A percentile compares a stretch with the other conserved stretches of the same genome.
phyloP scores from a whole-genome alignment of 2,329 filamentous ascomycete species.

The Cladophialophora psammophila region DNA sequence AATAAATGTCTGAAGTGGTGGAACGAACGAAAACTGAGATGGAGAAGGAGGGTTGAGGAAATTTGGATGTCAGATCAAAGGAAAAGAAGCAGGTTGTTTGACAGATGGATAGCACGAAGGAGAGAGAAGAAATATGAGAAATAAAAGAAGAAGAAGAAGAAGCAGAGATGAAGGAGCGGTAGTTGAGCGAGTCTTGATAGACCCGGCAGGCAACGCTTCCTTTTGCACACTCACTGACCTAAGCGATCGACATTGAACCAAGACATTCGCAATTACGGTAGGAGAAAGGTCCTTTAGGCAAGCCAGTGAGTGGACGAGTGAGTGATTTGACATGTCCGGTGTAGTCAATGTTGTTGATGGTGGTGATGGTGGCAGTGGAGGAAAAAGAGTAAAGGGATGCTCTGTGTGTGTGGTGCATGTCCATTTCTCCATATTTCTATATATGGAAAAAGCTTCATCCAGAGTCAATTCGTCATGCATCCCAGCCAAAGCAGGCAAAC shows the following conservation, averaged over 20 bases:
- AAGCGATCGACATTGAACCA: conserved; percentile 6
- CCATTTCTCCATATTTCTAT: neutral
- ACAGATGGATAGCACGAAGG: neutral
- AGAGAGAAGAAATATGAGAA: neutral
- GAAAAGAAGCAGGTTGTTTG: neutral
- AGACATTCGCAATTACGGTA: neutral
- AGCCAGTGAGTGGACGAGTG: neutral
- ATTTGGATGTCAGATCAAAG: neutral
- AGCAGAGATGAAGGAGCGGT: conserved; percentile 1
- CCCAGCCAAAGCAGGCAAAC: neutral
- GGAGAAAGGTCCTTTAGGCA: neutral
- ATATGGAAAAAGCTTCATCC: conserved; percentile 3
- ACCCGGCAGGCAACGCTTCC: conserved; percentile 1
- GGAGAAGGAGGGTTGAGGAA: neutral
- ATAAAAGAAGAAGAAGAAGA: neutral
- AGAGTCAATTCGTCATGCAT: neutral
- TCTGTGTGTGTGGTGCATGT: neutral
- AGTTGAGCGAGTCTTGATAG: neutral
- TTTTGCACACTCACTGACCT: conserved; percentile 4
- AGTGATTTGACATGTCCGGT: conserved; percentile 17
- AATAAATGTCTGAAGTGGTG: conserved; percentile 4
- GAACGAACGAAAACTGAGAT: neutral
- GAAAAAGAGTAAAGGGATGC: neutral
- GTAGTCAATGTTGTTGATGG: conserved; percentile 9
- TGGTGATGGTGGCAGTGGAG: neutral